Conservation (phyloP, 2,329 filamentous ascomycete species). For the Colletotrichum paranaense region DNA sequence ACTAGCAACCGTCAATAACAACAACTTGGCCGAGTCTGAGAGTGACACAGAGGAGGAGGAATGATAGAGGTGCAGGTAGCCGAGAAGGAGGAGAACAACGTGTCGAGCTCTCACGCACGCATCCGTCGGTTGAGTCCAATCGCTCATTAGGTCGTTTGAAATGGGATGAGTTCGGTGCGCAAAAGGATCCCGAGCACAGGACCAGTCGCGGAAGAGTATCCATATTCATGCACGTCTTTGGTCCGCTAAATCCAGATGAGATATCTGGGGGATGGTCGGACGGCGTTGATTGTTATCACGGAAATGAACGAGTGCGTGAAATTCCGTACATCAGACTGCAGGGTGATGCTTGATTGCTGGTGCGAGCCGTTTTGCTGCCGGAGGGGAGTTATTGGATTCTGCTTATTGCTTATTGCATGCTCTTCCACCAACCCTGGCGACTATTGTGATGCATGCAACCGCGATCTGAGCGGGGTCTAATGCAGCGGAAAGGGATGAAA, state of each 20-base stretch:
- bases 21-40: neutral
- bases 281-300: neutral
- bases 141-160: constrained; percentile 8
- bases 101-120: neutral
- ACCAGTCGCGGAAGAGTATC: neutral
- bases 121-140: neutral
- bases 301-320: neutral
- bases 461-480: constrained; percentile 11
- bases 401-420: neutral
- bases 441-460: constrained; percentile 13
- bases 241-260: neutral
- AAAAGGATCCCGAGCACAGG: constrained; percentile 4
- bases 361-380: neutral
- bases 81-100: neutral
- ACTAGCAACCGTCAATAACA: neutral
- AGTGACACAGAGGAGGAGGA: neutral
- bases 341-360: constrained; percentile 2
- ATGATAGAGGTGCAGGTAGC: neutral
- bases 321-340: constrained; percentile 15
- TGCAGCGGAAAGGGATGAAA: constrained; percentile 25
- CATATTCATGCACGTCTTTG: constrained; percentile 4
- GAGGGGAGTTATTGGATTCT: neutral
- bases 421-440: neutral
- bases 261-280: neutral
- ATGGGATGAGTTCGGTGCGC: constrained; percentile 6